Conservation (phyloP, 257 asterid species). For the Capsicum rhomboideum region DNA sequence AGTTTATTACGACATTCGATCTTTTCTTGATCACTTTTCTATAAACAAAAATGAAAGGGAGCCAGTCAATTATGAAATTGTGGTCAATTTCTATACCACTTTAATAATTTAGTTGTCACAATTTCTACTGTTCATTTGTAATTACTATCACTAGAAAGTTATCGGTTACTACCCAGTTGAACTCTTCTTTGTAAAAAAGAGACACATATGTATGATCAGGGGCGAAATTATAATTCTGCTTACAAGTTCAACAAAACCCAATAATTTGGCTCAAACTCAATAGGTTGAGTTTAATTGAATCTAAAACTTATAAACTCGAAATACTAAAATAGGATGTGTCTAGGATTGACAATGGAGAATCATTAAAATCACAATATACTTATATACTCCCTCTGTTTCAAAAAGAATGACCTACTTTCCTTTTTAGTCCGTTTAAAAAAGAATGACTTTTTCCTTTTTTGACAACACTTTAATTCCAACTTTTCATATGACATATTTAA, state of each 20-base stretch:
- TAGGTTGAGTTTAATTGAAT: not conserved
- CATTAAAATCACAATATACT: not conserved
- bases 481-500: too few relatives aligned
- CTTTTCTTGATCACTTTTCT: not conserved
- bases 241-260: not conserved
- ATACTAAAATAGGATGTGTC: not conserved
- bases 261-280: not conserved
- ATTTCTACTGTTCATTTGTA: not conserved
- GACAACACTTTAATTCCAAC: too few relatives aligned
- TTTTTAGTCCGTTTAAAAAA: too few relatives aligned
- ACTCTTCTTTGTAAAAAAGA: not conserved
- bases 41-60: not conserved
- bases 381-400: too few relatives aligned
- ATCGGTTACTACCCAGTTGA: not conserved
- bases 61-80: not conserved
- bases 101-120: not conserved
- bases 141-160: not conserved
- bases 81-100: not conserved
- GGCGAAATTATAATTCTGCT: not conserved
- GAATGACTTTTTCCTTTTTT: too few relatives aligned
- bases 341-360: not conserved
- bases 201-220: not conserved
- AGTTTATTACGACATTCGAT: not conserved
- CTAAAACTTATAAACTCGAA: not conserved
- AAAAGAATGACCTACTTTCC: too few relatives aligned